Evolutionary conservation across 139 green algal genomes (phyloP).

Genomic region (Eudorina sp.): DNA sequence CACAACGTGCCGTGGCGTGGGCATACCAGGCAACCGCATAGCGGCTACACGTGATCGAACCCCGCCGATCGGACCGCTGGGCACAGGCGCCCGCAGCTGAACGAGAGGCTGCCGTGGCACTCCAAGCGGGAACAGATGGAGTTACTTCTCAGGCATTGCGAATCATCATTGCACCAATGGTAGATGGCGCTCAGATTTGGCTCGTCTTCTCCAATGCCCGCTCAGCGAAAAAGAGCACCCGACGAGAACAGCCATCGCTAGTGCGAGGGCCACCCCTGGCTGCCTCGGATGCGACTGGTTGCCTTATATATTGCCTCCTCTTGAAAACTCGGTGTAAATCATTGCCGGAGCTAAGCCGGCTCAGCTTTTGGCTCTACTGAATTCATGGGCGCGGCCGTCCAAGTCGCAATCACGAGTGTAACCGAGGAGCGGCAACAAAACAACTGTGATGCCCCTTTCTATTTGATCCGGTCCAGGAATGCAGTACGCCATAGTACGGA

Average conservation of each 20-base stretch:
- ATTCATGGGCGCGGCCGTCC: neutral
- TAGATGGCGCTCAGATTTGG: conserved; percentile 31
- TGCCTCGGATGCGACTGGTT: neutral
- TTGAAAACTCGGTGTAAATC: conserved; percentile 43
- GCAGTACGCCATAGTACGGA: no score
- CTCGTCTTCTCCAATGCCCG: conserved; percentile 34
- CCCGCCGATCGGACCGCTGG: no score
- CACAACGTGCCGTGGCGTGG: no score
- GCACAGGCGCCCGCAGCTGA: conserved; percentile 2
- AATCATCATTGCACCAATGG: neutral
- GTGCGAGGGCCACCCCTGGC: neutral
- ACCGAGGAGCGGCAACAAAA: no score
- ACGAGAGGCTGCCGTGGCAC: neutral
- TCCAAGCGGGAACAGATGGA: neutral
- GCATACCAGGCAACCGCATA: no score
- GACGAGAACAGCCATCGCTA: no score
- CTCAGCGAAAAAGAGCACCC: no score
- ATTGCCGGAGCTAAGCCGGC: neutral
- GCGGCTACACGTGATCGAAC: no score
- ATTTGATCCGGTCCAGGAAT: no score
- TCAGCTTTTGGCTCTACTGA: conserved; percentile 39
- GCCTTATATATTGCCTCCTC: conserved; percentile 6
- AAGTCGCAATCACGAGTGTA: no score
- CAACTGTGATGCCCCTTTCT: no score
- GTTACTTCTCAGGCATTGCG: neutral